Evolutionary conservation across 2,329 filamentous ascomycete genomes (phyloP), one percentile per base, ranked within the genome.

Genomic region (Alternaria dauci): DNA sequence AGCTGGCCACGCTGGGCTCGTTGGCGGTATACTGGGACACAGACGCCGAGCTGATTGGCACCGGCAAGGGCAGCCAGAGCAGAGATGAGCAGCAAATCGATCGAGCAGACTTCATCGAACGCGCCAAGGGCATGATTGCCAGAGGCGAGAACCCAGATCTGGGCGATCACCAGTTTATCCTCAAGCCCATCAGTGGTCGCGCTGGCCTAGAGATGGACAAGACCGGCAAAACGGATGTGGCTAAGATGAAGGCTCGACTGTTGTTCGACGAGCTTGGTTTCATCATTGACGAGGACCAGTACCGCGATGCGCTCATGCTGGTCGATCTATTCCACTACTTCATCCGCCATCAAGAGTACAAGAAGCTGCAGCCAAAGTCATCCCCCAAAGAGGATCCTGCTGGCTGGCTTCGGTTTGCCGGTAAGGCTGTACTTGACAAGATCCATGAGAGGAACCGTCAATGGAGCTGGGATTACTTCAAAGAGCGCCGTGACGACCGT

Each of bases 291-390:
- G 94, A 99, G 67, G 88, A 97, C 67, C 95, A 99, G 77, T 99
- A 99, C 76, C 91, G 96, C 30, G 95, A 99, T 80, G 93, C 91
- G 5, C 82, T 99, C 59, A 99, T 99, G 95, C 91, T 99, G 83
- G 91, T 98, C 2, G 95, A 99, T 76, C 84, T 98, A 3, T 99
- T 99, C 82, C 95, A 99, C 78, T 98, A 97, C 80, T 99, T 98
- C 78, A 91, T 97, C 70, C 90, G 94, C 32, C 95, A 99, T 68
- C 95, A 98, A 77, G 94, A 99, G 77, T 97, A 98, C 82, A 96
- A 96, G 76, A 94, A 91, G 71, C 84, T 93, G 59, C 93, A 97
- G 71, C 95, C 95, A 4, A 95, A 96, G 74, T 89, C 89, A 59
- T 86, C 87, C 0, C 91, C 93, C 0, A 96, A 93, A 74, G 92